A percentile compares a stretch with the other conserved stretches of the same genome.
phyloP scores from a whole-genome alignment of 2,329 filamentous ascomycete genomes.

The Metarhizium anisopliae region DNA sequence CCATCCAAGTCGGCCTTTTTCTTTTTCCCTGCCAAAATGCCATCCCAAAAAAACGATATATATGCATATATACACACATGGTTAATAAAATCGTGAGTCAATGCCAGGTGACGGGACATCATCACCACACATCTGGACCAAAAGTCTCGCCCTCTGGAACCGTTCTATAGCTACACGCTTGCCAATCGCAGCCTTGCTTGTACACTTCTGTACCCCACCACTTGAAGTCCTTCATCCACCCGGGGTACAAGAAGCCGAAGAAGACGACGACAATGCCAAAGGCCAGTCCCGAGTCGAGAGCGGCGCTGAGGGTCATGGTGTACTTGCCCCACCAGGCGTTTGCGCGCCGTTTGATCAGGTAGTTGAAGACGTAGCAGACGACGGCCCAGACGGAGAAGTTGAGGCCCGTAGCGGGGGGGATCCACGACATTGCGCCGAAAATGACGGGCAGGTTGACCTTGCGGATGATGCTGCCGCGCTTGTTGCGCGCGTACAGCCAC shows the following conservation, averaged over 20 bases:
- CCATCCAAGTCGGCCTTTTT: background rate
- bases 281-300: constrained; percentile 72
- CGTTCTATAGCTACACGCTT: constrained; percentile 62
- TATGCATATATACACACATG: background rate
- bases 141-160: constrained; percentile 57
- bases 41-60: background rate
- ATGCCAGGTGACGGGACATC: background rate
- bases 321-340: constrained; percentile 84
- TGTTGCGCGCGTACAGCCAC: constrained; percentile 59
- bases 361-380: constrained; percentile 80
- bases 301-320: constrained; percentile 79
- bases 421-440: constrained; percentile 77
- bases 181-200: constrained; percentile 78
- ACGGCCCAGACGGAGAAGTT: constrained; percentile 85
- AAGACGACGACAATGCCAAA: constrained; percentile 79
- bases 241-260: constrained; percentile 78
- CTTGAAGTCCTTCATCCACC: constrained; percentile 60
- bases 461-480: constrained; percentile 53
- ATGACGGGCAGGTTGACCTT: constrained; percentile 77
- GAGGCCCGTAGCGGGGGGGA: constrained; percentile 75
- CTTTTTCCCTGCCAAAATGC: background rate
- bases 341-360: constrained; percentile 58
- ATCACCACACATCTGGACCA: constrained; percentile 52
- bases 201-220: constrained; percentile 91
- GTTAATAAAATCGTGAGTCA: background rate